Base-by-base conservation (phyloP, 768 basidiomycete species). In the Tylopilus rubrobrunneus region DNA sequence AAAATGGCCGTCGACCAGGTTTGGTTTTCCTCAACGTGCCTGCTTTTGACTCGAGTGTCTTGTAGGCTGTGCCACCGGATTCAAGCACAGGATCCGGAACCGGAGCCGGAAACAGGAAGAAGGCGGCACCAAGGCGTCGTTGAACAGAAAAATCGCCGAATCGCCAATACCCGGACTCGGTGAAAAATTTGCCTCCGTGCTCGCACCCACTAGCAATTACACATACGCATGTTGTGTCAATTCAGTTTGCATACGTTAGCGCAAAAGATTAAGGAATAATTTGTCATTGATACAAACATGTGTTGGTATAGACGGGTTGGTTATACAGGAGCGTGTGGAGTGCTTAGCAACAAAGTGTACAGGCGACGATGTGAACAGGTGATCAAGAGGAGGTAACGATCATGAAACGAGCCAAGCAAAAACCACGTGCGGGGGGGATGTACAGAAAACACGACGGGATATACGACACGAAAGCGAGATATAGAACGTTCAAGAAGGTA, bases 1-100 rank as follows among this genome's bases (percentile, higher is more conserved):
- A 56, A 47, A 14, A 27, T 40, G 33, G 47, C 29, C 29, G 55
- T 48, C 48, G 60, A 65, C 52, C 62, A 67, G 67, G 67, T 69
- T 56, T 40, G 54, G 53, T 45, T 33, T 55, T 37, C 47, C 19
- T 15, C 15, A 11, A 7, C n/a, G 5, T 41, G 42, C 44, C 29
- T 36, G 15, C 52, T 45, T 48, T 37, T 19, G 44, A 45, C 45
- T 51, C 21, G 49, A 52, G 45, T 42, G 51, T 37, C 44, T 52
- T n/a, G 52, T 43, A 57, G 53, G 45, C 41, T 0, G 11, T 49
- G 27, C 53, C 5, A 5, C 49, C 51, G 39, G 43, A 23, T 29
- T 40, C 62, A 21, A 37, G 51, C 33, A 44, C 53, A 15, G 34
- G 41, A 1, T 21, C 29, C 19, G 45, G 48, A 6, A 17, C 47